These are phyloP conservation scores for Globisporangium cederbergense DNA, from an alignment of 352 stramenopile genomes.

Conservation along the genomic window DNA sequence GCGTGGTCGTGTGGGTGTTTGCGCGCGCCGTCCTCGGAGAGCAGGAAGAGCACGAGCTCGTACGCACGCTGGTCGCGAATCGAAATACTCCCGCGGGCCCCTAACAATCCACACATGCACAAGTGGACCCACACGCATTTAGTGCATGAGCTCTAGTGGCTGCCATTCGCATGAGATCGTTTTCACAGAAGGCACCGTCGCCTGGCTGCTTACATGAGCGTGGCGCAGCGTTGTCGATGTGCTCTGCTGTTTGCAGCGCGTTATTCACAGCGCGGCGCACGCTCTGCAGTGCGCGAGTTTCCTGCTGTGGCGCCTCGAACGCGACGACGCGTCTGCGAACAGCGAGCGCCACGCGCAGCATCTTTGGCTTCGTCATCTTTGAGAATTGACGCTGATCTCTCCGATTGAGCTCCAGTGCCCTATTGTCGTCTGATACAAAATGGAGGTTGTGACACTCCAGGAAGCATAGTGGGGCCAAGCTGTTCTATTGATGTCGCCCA, in stretches of 20 bases:
- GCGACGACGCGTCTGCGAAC: conserved; percentile 9
- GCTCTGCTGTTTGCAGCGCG: conserved; percentile 3
- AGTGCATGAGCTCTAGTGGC: no score
- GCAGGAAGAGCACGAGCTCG: conserved; percentile 6
- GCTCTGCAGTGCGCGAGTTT: not conserved
- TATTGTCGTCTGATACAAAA: no score
- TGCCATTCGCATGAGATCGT: no score
- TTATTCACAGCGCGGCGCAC: not conserved
- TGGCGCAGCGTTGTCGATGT: not conserved
- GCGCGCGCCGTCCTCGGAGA: not conserved
- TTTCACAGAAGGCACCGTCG: not conserved
- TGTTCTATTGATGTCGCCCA: no score
- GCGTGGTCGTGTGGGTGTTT: conserved; percentile 5
- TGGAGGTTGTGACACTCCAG: no score
- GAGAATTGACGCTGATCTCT: no score
- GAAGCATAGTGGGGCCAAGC: no score
- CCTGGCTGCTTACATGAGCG: not conserved
- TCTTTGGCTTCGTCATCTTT: not conserved
- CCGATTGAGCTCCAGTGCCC: no score
- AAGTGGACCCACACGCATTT: no score
- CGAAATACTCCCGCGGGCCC: conserved; percentile 1
- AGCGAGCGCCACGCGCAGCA: not conserved
- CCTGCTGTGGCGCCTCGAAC: conserved; percentile 9
- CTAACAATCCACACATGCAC: not conserved
- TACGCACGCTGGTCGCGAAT: conserved; percentile 12